Base-by-base conservation (phyloP, 257 asterid genomes). In the Rehmannia glutinosa region DNA sequence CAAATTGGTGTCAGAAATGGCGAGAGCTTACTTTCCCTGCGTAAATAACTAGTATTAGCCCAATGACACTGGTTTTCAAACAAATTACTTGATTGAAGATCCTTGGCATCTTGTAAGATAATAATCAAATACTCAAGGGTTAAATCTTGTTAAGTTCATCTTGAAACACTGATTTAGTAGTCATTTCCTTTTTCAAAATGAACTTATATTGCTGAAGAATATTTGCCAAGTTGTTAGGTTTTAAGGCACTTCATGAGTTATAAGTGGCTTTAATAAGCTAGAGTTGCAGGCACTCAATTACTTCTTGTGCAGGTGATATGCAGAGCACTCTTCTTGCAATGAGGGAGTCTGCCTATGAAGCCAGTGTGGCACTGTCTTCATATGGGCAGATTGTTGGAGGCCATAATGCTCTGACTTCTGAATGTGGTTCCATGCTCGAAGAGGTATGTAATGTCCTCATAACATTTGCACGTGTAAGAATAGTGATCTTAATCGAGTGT, bases 401-500 rank as follows among this genome's bases (percentile, higher is more conserved):
- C 50, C 99, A 85, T 75, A 85, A 87, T 62, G 91, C 96, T 63
- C 86, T 94, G 90, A 94, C 97, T 75, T 85, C 96, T 68, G 99
- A 91, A 78, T 94, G 97, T 78, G 99, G 99, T 73, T 87, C 96
- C 46, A 94, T 94, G 97, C 99, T 94, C 61, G 99, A 94, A 80
- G 99, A 94, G 95, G 99, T 91, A 71, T 59, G 47, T 41, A 32
- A 24, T 63, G 41, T 68, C 68, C 74, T 8, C 71, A 67, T 54
- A 58, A 79, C 17, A 32, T 32, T 67, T 60, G 53, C 57, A 24
- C 23, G 55, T 42, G 6, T 35, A 19, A 49, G 41, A n/a, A 21
- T 33, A 58, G 20, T 69, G 33, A 32, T 69, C 8, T 58, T 39
- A 57, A 21, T 33, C 50, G 32, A 24, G 62, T 55, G 55, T 25